Evolutionary conservation across 495 filamentous ascomycete species (phyloP), one percentile per base, ranked within the genome.

Genomic region (Xylaria telfairii): DNA sequence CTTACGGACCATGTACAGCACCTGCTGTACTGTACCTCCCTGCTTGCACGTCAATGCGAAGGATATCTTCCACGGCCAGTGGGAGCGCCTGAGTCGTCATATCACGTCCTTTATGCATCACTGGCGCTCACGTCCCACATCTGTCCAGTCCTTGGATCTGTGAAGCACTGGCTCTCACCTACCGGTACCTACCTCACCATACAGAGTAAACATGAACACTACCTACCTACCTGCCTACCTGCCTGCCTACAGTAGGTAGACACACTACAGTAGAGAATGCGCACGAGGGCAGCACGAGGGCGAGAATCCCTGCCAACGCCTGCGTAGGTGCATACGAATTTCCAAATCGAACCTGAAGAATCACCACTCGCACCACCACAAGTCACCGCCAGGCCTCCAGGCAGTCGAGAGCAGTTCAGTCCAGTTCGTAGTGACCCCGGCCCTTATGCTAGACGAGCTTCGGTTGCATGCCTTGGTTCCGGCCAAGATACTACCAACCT

Each of bases 51-150:
- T 47, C 54, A 59, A 68, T 49, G 37, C 46, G 54, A 61, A 42
- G 67, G n/a, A 69, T 60, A n/a, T n/a, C n/a, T 24, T 63, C 24
- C 34, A 39, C 42, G 39, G 30, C 44, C 42, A 53, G 30, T 57
- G 51, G 28, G 51, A 67, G 32, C 34, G 6, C 26, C 46, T 17
- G 7, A 30, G 59, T 24, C 56, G 30, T n/a, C 51, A 51, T 68
- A 61, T 61, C 44, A 61, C 30, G 51, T 68, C 67, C 32, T 49
- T 39, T 59, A 60, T 69, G 67, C 67, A 62, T 51, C 47, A 46
- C 62, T 39, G 54, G 54, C 44, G 67, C n/a, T 62, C 44, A 19
- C 21, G 54, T 51, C 57, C 67, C 67, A 54, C 46, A 24, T n/a
- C 8, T 34, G 34, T 61, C 57, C 63, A 34, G 56, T 60, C 15